phyloP scores from a whole-genome alignment of 2,329 filamentous ascomycete species.

The Sporothrix protearum region DNA sequence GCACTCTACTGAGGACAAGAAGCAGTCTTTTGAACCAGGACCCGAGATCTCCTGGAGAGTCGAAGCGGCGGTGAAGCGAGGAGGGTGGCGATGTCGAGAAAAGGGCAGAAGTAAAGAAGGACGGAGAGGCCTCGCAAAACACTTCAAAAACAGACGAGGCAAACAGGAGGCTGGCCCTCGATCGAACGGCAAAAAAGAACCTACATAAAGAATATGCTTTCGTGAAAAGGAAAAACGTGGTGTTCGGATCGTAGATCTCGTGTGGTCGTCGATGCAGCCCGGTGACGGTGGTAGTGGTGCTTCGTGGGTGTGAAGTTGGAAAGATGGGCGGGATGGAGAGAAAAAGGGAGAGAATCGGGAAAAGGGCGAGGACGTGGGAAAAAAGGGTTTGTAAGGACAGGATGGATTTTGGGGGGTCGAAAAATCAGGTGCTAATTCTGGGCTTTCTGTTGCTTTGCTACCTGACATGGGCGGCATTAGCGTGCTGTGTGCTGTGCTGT shows the following conservation, averaged over 20 bases:
- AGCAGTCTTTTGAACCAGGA: neutral
- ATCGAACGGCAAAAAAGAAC: neutral
- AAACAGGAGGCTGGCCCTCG: neutral
- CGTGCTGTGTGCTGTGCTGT: slow-evolving; percentile 12
- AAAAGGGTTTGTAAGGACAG: slow-evolving; percentile 14
- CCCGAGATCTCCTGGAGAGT: neutral
- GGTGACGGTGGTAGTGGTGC: neutral
- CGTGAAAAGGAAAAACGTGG: neutral
- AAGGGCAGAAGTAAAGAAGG: slow-evolving; percentile 3
- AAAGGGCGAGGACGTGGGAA: slow-evolving; percentile 15
- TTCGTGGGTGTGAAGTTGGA: slow-evolving; percentile 4
- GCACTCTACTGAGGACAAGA: neutral
- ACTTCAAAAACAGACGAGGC: neutral
- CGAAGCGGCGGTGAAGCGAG: slow-evolving; percentile 20
- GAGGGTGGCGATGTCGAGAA: slow-evolving; percentile 13
- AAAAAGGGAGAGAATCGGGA: slow-evolving; percentile 20
- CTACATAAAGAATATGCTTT: slow-evolving; percentile 6
- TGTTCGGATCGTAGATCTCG: slow-evolving; percentile 8
- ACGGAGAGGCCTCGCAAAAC: neutral
- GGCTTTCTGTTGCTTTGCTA: neutral
- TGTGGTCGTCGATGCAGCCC: slow-evolving; percentile 3
- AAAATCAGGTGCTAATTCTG: slow-evolving; percentile 22
- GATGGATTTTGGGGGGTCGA: neutral
- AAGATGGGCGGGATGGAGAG: slow-evolving; percentile 9
- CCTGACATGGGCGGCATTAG: slow-evolving; percentile 16